Percentiles rank a stretch among this genome's conserved stretches.
Evolutionary conservation across 2,329 filamentous ascomycete species (phyloP).

Genomic region (Aspergillus fructus): DNA sequence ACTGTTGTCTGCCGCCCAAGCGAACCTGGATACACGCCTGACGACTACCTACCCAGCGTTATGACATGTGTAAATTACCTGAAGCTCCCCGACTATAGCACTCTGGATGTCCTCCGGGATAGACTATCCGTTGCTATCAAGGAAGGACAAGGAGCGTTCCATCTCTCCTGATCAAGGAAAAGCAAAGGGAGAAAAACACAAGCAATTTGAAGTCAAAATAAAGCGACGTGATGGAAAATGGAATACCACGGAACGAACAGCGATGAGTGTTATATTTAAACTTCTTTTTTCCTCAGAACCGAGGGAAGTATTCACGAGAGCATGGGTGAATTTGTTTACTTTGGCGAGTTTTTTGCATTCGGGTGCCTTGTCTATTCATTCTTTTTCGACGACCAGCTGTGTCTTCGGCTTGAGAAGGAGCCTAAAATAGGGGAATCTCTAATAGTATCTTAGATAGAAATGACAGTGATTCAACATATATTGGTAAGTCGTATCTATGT

Average conservation of each 20-base stretch:
- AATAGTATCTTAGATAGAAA: constrained; percentile 21
- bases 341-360: constrained; percentile 15
- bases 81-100: constrained; percentile 93
- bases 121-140: constrained; percentile 82
- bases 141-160: constrained; percentile 97
- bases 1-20: constrained; percentile 99
- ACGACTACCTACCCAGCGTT: constrained; percentile 98
- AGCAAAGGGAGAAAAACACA: neutral
- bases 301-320: constrained; percentile 15
- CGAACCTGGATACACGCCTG: constrained; percentile 86
- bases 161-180: constrained; percentile 65
- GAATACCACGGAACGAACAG: neutral
- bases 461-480: constrained; percentile 5
- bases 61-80: constrained; percentile 99
- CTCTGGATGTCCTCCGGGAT: constrained; percentile 70
- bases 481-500: constrained; percentile 1
- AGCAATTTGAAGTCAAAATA: neutral
- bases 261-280: constrained; percentile 9
- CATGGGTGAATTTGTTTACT: constrained; percentile 16
- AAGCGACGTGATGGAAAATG: neutral
- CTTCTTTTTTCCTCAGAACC: constrained; percentile 11
- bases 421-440: constrained; percentile 9
- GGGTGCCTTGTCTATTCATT: constrained; percentile 7
- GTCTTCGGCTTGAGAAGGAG: constrained; percentile 17
- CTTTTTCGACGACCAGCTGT: constrained; percentile 9